These are phyloP conservation scores for Dendrobium officinale DNA, from an alignment of 106 monocot genomes.

Conservation along the genomic window DNA sequence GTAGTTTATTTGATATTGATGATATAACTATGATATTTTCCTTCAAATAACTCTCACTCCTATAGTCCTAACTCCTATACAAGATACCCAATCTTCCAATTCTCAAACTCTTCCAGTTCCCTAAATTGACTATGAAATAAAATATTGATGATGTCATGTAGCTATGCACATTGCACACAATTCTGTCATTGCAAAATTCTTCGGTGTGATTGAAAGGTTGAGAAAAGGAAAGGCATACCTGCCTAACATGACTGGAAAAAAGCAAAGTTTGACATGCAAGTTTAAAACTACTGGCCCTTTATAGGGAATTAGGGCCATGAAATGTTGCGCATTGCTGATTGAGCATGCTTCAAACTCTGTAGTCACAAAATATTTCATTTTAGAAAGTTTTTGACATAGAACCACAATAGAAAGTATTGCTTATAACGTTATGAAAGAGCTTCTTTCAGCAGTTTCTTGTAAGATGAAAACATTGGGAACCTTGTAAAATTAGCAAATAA, in stretches of 20 bases:
- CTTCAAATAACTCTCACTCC: too few relatives aligned
- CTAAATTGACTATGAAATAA: too few relatives aligned
- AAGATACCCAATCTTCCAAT: too few relatives aligned
- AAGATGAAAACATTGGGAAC: not conserved
- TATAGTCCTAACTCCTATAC: too few relatives aligned
- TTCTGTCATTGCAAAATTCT: not conserved
- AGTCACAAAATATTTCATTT: not conserved
- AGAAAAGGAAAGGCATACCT: not conserved
- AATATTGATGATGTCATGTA: too few relatives aligned
- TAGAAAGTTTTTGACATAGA: not conserved
- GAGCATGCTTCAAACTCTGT: not conserved
- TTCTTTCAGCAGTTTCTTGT: not conserved
- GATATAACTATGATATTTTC: too few relatives aligned
- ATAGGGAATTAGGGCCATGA: not conserved
- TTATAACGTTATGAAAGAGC: not conserved
- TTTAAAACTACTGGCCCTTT: not conserved
- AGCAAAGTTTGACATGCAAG: not conserved
- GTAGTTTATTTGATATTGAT: not conserved
- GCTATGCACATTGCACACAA: not conserved
- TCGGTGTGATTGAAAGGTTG: not conserved
- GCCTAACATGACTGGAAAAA: not conserved
- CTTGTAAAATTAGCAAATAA: not conserved
- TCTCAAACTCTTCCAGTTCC: too few relatives aligned
- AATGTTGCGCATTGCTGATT: not conserved
- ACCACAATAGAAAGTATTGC: not conserved